Percentiles rank a stretch among this genome's conserved stretches.
Evolutionary conservation across 2,329 filamentous ascomycete genomes (phyloP).

Genomic region (Talaromyces sp.): DNA sequence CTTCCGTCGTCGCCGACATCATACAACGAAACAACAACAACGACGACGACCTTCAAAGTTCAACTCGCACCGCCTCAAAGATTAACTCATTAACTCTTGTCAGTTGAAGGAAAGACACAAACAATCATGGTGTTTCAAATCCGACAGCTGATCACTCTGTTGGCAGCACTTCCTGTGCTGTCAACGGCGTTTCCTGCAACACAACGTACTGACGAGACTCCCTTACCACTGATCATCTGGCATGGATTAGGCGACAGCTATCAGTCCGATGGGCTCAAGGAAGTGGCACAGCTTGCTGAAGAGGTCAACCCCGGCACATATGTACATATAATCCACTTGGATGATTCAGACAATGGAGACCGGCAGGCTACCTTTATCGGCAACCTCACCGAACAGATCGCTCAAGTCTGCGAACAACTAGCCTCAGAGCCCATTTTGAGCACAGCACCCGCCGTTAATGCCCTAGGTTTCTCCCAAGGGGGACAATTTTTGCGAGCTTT

Average conservation of each 20-base stretch:
- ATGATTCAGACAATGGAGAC: conserved; percentile 62
- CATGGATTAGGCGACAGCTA: conserved; percentile 70
- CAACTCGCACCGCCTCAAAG: too few species aligned
- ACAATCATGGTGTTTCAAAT: not conserved
- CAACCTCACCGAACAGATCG: conserved; percentile 75
- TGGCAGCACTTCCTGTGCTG: conserved; percentile 17
- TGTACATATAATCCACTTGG: conserved; percentile 72
- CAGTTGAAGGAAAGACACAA: too few species aligned
- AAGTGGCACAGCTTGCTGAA: conserved; percentile 66
- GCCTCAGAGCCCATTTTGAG: conserved; percentile 71
- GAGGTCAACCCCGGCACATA: conserved; percentile 74
- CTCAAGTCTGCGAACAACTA: conserved; percentile 70
- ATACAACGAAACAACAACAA: not conserved
- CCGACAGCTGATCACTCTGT: not conserved
- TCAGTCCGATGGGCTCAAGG: conserved; percentile 66
- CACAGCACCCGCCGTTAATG: conserved; percentile 78
- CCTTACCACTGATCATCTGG: conserved; percentile 89
- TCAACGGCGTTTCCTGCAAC: conserved; percentile 17
- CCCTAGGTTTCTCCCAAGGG: conserved; percentile 90
- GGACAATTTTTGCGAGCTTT: conserved; percentile 93
- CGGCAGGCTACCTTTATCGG: conserved; percentile 83
- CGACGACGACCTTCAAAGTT: not conserved
- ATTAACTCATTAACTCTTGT: too few species aligned
- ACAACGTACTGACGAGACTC: conserved; percentile 33
- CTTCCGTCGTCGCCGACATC: not conserved